phyloP scores from a whole-genome alignment of 2,329 filamentous ascomycete species.

The Stachybotrys chlorohalonatus region DNA sequence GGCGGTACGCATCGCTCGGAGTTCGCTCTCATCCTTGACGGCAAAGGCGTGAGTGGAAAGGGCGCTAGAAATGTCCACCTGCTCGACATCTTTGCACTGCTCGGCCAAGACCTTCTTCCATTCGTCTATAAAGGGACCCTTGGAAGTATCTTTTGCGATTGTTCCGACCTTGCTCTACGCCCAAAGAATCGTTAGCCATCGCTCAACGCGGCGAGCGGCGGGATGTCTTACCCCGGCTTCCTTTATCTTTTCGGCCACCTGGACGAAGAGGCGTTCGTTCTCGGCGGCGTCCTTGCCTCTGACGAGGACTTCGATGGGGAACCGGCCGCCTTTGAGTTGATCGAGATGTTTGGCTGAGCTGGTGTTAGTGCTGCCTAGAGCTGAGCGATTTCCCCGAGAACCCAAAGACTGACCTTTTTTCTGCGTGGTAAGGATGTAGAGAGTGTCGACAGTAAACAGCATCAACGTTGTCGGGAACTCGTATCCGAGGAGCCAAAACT shows the following conservation, averaged over 20 bases:
- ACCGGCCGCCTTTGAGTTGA: conserved; percentile 82
- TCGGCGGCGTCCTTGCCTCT: conserved; percentile 85
- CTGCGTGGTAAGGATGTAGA: conserved; percentile 89
- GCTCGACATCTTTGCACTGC: conserved; percentile 75
- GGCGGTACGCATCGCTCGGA: conserved; percentile 88
- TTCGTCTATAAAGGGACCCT: conserved; percentile 87
- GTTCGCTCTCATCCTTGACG: conserved; percentile 89
- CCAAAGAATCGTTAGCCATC: conserved; percentile 4
- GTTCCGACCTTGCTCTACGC: conserved; percentile 79
- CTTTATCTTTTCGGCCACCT: conserved; percentile 80
- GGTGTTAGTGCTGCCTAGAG: conserved; percentile 17
- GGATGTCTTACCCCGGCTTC: conserved; percentile 61
- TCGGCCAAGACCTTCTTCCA: conserved; percentile 81
- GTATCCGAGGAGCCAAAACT: conserved; percentile 98
- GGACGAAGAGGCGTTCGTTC: conserved; percentile 83
- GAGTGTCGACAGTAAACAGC: conserved; percentile 76
- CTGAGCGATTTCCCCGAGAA: neutral
- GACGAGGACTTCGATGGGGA: conserved; percentile 85
- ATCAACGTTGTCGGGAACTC: conserved; percentile 96
- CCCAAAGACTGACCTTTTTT: conserved; percentile 70
- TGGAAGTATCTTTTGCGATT: conserved; percentile 73
- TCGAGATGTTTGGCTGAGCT: conserved; percentile 79
- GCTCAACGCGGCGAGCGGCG: neutral
- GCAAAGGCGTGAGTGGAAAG: conserved; percentile 79
- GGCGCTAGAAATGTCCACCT: conserved; percentile 76